phyloP scores from a whole-genome alignment of 768 basidiomycete species.

The Boletus rubropictus region DNA sequence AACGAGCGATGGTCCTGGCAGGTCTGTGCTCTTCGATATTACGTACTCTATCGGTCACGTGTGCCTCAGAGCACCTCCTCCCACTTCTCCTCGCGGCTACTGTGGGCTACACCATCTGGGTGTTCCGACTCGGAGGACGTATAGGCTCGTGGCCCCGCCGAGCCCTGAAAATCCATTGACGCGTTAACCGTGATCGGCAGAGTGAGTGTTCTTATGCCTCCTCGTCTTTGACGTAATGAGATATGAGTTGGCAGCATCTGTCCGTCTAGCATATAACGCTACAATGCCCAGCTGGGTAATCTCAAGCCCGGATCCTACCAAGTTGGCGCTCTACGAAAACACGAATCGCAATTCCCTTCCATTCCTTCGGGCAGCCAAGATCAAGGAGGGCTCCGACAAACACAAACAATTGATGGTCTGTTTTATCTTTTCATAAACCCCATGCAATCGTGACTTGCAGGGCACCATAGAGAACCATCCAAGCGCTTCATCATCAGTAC shows the following conservation, averaged over 20 bases:
- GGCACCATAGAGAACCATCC: constrained; percentile 5
- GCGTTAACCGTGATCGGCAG: not conserved
- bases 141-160: too few species aligned
- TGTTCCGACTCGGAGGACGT: not conserved
- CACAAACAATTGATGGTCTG: constrained; percentile 9
- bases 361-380: constrained; percentile 4
- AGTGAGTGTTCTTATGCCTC: not conserved
- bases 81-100: not conserved
- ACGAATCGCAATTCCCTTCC: not conserved
- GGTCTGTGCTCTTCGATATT: constrained; percentile 13
- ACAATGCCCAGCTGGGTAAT: not conserved
- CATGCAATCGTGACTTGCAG: not conserved
- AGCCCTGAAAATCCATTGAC: not conserved
- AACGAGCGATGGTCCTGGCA: constrained; percentile 7
- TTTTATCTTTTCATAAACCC: not conserved
- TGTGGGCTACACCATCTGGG: constrained; percentile 4
- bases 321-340: not conserved
- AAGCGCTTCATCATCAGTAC: not conserved
- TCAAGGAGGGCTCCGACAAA: not conserved
- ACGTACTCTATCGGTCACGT: constrained; percentile 16
- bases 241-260: not conserved
- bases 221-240: not conserved
- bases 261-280: not conserved
- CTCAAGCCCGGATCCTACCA: not conserved
- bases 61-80: too few species aligned